These are phyloP conservation scores for Diversispora epigaea DNA, from an alignment of 192 early-diverging fungal species.

Conservation along the genomic window DNA sequence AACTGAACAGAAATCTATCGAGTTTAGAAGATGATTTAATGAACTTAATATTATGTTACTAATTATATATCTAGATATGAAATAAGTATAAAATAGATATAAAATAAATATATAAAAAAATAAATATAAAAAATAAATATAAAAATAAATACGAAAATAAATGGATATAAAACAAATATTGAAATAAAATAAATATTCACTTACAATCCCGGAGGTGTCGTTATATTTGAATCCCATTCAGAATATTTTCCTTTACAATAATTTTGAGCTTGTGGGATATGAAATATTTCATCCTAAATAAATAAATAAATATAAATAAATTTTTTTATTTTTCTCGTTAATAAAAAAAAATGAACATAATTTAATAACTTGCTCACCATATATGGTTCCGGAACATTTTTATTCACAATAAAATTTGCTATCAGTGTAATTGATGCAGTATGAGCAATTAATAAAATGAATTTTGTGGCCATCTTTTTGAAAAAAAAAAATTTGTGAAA, in stretches of 20 bases:
- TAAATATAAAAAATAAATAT: too few relatives aligned
- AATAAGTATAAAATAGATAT: too few relatives aligned
- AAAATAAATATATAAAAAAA: too few relatives aligned
- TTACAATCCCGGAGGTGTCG: conserved; percentile 96
- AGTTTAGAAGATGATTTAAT: background rate
- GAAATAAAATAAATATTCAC: conserved; percentile 27
- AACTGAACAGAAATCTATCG: conserved; percentile 41
- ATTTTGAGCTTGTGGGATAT: conserved; percentile 83
- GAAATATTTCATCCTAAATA: conserved; percentile 90
- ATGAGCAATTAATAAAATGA: background rate
- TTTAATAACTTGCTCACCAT: conserved; percentile 7
- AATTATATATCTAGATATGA: conserved; percentile 17
- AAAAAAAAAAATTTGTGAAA: too few relatives aligned
- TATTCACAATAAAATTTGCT: conserved; percentile 10
- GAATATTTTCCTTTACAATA: conserved; percentile 75
- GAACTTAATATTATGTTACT: conserved; percentile 16
- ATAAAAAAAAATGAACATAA: background rate
- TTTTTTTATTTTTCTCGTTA: background rate
- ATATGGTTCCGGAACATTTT: conserved; percentile 19
- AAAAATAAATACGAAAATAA: too few relatives aligned
- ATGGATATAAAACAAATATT: background rate
- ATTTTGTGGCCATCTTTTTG: background rate
- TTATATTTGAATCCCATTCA: conserved; percentile 90
- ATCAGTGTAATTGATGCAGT: background rate
- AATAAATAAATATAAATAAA: background rate